These are phyloP conservation scores for Porodaedalea pini DNA, from an alignment of 1,284 basidiomycete species.

Conservation along the genomic window DNA sequence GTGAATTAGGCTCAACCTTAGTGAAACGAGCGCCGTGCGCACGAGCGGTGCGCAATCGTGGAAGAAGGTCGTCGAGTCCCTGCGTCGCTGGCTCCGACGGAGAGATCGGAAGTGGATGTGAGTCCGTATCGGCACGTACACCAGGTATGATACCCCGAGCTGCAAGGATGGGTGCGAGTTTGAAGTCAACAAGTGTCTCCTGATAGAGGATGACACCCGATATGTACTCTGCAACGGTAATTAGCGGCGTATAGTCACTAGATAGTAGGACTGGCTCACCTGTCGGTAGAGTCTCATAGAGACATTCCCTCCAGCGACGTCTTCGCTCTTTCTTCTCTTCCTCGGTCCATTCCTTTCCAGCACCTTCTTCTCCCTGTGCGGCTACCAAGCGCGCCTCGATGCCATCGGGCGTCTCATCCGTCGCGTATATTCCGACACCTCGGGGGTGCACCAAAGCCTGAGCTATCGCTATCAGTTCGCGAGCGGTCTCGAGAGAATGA, in stretches of 20 bases:
- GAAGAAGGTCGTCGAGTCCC: constrained; percentile 46
- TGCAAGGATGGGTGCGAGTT: constrained; percentile 40
- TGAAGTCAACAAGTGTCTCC: constrained; percentile 47
- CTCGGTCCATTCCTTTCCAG: constrained; percentile 30
- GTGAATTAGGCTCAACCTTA: constrained; percentile 26
- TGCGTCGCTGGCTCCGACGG: constrained; percentile 45
- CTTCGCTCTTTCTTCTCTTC: constrained; percentile 39
- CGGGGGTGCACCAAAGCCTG: constrained; percentile 42
- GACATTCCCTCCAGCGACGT: constrained; percentile 42
- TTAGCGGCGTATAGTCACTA: not conserved
- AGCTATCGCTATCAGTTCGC: constrained; percentile 42
- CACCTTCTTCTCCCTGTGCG: constrained; percentile 30
- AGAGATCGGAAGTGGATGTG: constrained; percentile 42
- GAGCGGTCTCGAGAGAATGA: constrained; percentile 39
- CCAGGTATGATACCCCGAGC: constrained; percentile 47
- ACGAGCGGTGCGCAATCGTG: constrained; percentile 40
- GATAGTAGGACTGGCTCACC: constrained; percentile 28
- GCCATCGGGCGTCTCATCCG: constrained; percentile 47
- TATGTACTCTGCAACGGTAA: constrained; percentile 37
- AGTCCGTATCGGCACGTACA: constrained; percentile 49
- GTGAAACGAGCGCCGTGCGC: constrained; percentile 47
- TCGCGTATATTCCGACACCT: constrained; percentile 52
- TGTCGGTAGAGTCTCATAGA: constrained; percentile 41
- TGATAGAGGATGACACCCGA: constrained; percentile 49
- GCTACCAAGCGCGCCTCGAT: constrained; percentile 41